Percentiles rank a stretch among this genome's conserved stretches.
Evolutionary conservation across 2,329 filamentous ascomycete species (phyloP).

Genomic region (Verruconis gallopava): DNA sequence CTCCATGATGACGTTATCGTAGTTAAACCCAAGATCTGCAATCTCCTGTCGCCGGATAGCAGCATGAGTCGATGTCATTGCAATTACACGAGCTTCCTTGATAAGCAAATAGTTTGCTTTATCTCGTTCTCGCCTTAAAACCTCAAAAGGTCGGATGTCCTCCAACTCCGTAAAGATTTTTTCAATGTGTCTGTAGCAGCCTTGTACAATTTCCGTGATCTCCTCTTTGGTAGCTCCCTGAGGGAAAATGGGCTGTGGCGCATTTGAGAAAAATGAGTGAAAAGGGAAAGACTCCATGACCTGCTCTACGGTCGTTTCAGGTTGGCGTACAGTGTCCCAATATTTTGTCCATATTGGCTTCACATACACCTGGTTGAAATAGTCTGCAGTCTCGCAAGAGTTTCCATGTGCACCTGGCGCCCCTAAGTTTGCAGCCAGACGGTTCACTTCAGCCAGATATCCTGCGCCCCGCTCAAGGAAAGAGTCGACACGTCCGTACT

Average conservation of each 20-base stretch:
- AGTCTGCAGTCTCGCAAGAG: constrained; percentile 91
- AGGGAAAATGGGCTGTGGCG: constrained; percentile 75
- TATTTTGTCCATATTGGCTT: constrained; percentile 82
- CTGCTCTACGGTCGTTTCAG: constrained; percentile 44
- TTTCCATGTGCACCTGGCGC: constrained; percentile 91
- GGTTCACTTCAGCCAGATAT: constrained; percentile 72
- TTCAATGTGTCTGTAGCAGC: constrained; percentile 77
- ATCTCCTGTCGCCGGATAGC: constrained; percentile 91
- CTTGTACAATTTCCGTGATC: constrained; percentile 63
- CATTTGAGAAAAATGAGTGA: constrained; percentile 72
- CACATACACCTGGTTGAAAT: constrained; percentile 89
- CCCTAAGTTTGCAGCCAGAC: constrained; percentile 69
- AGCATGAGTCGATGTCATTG: constrained; percentile 97
- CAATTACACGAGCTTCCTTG: constrained; percentile 92
- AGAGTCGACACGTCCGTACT: constrained; percentile 86
- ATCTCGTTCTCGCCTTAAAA: constrained; percentile 74
- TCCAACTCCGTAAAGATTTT: constrained; percentile 87
- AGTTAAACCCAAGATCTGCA: constrained; percentile 81
- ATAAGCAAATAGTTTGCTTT: constrained; percentile 92
- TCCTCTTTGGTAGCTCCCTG: constrained; percentile 49
- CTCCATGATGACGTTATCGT: constrained; percentile 97
- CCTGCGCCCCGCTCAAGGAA: constrained; percentile 78
- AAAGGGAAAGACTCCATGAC: constrained; percentile 75
- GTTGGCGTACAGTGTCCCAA: constrained; percentile 48
- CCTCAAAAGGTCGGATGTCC: constrained; percentile 90